Conservation (phyloP, 352 stramenopile species). For the Pythium chondricola region DNA sequence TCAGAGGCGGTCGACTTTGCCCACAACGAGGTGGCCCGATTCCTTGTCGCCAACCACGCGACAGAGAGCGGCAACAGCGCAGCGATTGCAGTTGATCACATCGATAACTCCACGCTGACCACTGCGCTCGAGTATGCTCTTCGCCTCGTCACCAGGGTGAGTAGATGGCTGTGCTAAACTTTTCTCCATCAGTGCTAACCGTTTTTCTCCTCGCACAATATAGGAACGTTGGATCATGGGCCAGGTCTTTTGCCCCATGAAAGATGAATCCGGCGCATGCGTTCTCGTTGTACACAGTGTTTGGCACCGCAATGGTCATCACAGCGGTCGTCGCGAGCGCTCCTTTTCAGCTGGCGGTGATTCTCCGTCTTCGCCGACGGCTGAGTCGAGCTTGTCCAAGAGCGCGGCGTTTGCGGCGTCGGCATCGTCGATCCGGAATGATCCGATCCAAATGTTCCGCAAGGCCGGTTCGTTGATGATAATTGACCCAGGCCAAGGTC, state of each 20-base stretch:
- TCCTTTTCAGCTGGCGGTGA: neutral
- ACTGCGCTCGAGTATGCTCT: constrained; percentile 62
- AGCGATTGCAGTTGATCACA: constrained; percentile 48
- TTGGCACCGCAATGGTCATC: constrained; percentile 52
- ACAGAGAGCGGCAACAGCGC: constrained; percentile 56
- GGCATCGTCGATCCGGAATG: constrained; percentile 25
- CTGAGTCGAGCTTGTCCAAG: neutral
- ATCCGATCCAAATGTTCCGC: constrained; percentile 68
- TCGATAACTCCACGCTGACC: constrained; percentile 52
- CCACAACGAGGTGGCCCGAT: constrained; percentile 66
- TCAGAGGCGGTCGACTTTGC: constrained; percentile 75
- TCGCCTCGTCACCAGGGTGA: constrained; percentile 51
- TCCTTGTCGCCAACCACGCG: constrained; percentile 53
- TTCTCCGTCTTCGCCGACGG: constrained; percentile 6
- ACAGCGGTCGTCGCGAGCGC: neutral
- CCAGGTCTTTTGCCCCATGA: constrained; percentile 65
- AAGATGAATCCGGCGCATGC: constrained; percentile 52
- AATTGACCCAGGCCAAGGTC: constrained; percentile 70
- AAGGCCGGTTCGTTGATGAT: constrained; percentile 67
- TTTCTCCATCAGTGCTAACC: neutral
- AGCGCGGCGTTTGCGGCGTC: constrained; percentile 11
- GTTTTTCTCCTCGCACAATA: neutral
- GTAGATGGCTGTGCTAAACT: neutral
- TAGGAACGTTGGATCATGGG: constrained; percentile 68
- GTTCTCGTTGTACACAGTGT: constrained; percentile 60